phyloP scores from a whole-genome alignment of 306 rosid genomes.

The Sicyos edulis region DNA sequence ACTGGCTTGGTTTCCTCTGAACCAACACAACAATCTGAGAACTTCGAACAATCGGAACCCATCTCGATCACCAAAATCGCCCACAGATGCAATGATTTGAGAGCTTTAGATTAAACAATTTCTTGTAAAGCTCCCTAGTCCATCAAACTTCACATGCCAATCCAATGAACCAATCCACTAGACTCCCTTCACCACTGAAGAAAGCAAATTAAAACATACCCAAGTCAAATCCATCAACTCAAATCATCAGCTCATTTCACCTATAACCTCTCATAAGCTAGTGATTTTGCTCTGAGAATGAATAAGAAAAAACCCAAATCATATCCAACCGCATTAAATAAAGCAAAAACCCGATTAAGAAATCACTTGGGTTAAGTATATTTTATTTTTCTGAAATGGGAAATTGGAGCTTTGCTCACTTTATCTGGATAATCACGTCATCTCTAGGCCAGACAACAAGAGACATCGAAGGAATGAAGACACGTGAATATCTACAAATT shows the following conservation, averaged over 20 bases:
- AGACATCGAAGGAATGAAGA: no score
- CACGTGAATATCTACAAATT: no score
- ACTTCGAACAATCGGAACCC: slow-evolving; percentile 17
- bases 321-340: neutral
- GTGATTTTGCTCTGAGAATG: neutral
- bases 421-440: no score
- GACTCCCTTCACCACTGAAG: slow-evolving; percentile 13
- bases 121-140: slow-evolving; percentile 8
- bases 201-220: slow-evolving; percentile 8
- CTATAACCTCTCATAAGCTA: neutral
- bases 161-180: neutral
- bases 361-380: no score
- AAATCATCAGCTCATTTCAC: no score
- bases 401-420: no score
- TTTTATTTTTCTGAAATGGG: no score
- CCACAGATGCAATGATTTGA: neutral
- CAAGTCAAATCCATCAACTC: slow-evolving; percentile 7
- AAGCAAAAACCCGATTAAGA: neutral
- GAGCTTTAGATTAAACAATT: neutral
- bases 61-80: neutral
- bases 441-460: no score
- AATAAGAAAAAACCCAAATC: neutral
- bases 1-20: slow-evolving; percentile 17
- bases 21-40: slow-evolving; percentile 16
- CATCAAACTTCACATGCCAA: slow-evolving; percentile 19